Conservation (phyloP, 495 filamentous ascomycete genomes). For the Rostrohypoxylon terebratum region DNA sequence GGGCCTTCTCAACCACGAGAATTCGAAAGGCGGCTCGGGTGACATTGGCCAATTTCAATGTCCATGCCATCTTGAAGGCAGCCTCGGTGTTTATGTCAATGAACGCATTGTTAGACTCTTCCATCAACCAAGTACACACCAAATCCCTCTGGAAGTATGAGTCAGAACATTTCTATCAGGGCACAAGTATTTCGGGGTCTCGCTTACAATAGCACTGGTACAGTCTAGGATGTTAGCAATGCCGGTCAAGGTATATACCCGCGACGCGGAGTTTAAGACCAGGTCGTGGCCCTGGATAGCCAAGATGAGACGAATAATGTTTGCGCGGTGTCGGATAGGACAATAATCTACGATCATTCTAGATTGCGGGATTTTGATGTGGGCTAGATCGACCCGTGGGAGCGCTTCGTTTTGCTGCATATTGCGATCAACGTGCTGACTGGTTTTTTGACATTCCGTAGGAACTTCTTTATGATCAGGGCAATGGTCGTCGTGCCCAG, state of each 20-base stretch:
- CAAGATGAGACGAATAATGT: conserved; percentile 68
- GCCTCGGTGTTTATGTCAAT: conserved; percentile 60
- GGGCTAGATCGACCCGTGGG: conserved; percentile 17
- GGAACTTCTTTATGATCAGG: conserved; percentile 27
- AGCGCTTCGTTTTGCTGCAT: neutral
- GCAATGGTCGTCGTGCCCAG: conserved; percentile 47
- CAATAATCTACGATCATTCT: conserved; percentile 68
- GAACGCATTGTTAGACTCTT: conserved; percentile 56
- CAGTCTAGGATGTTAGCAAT: conserved; percentile 69
- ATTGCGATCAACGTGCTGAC: neutral
- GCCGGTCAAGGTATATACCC: conserved; percentile 71
- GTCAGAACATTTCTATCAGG: neutral
- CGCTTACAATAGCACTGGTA: conserved; percentile 53
- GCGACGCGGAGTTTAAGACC: conserved; percentile 71
- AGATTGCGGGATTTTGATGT: conserved; percentile 30
- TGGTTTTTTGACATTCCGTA: conserved; percentile 18
- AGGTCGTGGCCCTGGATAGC: conserved; percentile 63
- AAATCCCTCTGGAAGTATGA: conserved; percentile 44
- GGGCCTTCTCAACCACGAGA: conserved; percentile 57
- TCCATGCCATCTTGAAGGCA: conserved; percentile 56
- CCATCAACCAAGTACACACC: conserved; percentile 55
- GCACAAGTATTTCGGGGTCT: neutral
- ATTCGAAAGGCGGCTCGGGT: conserved; percentile 56
- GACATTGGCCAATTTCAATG: conserved; percentile 51
- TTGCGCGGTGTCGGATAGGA: conserved; percentile 68